These are phyloP conservation scores for Blastomyces gilchristii DNA, from an alignment of 2,329 filamentous ascomycete genomes.

Conservation along the genomic window DNA sequence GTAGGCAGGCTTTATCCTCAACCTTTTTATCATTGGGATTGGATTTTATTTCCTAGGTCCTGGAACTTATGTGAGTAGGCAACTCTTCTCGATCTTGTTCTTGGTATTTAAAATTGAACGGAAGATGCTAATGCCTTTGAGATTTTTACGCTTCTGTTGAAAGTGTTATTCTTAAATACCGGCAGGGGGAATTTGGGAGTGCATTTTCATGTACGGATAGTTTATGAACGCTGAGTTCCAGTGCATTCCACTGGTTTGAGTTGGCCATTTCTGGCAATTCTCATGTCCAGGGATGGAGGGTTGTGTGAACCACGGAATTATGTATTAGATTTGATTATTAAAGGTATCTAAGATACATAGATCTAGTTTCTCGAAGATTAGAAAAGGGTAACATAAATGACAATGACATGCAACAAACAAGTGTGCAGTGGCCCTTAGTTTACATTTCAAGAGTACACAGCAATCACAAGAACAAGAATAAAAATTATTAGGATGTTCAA, in stretches of 20 bases:
- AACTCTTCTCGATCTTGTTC: background rate
- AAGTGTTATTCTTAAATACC: slow-evolving; percentile 56
- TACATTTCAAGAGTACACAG: too few relatives aligned
- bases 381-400: background rate
- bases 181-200: slow-evolving; percentile 52
- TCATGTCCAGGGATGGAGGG: background rate
- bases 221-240: slow-evolving; percentile 17
- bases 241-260: background rate
- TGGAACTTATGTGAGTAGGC: slow-evolving; percentile 58
- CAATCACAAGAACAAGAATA: too few relatives aligned
- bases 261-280: background rate
- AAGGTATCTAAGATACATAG: background rate
- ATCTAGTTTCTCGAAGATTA: background rate
- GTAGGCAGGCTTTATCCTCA: slow-evolving; percentile 45
- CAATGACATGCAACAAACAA: too few relatives aligned
- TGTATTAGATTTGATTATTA: background rate
- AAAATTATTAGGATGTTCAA: too few relatives aligned
- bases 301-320: background rate
- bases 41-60: slow-evolving; percentile 72
- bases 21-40: slow-evolving; percentile 60
- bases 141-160: slow-evolving; percentile 33
- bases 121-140: background rate
- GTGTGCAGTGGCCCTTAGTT: too few relatives aligned
- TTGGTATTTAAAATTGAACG: background rate
- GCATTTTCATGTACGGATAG: slow-evolving; percentile 60